Percentiles rank a stretch among this genome's conserved stretches.
phyloP scores from a whole-genome alignment of 2,329 filamentous ascomycete genomes.

The Cadophora gregata region DNA sequence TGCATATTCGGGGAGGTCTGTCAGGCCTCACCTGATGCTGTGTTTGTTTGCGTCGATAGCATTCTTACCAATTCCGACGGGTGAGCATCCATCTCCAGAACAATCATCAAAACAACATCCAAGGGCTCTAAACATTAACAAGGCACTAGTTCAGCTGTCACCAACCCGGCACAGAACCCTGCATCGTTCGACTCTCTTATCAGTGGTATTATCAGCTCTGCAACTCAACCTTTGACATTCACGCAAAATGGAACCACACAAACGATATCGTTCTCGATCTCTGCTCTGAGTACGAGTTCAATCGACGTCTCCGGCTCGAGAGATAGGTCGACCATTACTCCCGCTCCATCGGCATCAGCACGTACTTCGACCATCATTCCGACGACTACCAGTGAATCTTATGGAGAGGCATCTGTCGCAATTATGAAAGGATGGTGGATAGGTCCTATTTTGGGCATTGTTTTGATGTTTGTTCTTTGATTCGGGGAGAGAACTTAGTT shows the following conservation, averaged over 20 bases:
- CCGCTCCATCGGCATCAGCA: neutral
- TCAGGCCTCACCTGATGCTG: neutral
- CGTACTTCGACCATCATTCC: slow-evolving; percentile 1
- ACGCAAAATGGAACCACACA: neutral
- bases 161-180: neutral
- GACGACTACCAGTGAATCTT: neutral
- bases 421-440: neutral
- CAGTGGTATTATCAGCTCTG: neutral
- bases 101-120: neutral
- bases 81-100: neutral
- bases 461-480: neutral
- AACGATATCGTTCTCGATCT: neutral
- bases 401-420: neutral
- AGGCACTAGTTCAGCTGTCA: neutral
- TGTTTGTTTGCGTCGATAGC: neutral
- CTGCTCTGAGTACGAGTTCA: neutral
- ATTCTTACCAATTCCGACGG: neutral
- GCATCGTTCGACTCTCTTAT: neutral
- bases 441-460: neutral
- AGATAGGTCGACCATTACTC: neutral
- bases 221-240: neutral
- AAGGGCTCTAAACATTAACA: neutral
- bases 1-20: neutral
- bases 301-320: neutral
- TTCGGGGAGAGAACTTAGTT: too few species aligned